These are phyloP conservation scores for Colletotrichum sp. DNA, from an alignment of 2,329 filamentous ascomycete genomes.

Conservation along the genomic window DNA sequence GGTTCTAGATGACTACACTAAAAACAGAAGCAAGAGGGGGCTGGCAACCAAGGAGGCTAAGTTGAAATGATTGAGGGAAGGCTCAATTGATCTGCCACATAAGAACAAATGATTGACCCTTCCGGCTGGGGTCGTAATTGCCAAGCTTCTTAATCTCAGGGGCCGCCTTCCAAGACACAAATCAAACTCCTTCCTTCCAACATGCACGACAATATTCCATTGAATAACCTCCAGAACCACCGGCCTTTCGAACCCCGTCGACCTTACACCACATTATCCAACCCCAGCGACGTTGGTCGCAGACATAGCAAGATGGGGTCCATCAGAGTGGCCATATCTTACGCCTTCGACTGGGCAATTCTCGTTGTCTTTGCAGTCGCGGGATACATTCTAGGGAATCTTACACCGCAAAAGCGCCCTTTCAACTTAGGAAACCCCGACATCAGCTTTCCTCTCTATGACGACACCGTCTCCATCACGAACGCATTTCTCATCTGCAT, in stretches of 20 bases:
- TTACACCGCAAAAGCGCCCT: conserved; percentile 62
- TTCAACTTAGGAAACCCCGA: conserved; percentile 68
- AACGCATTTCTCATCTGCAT: neutral
- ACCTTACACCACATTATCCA: neutral
- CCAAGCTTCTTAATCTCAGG: neutral
- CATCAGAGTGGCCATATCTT: conserved; percentile 51
- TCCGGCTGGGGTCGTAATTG: neutral
- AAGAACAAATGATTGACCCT: neutral
- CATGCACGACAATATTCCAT: neutral
- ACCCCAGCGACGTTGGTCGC: neutral
- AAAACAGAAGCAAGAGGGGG: neutral
- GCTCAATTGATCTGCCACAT: neutral
- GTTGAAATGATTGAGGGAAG: neutral
- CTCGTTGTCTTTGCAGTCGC: conserved; percentile 45
- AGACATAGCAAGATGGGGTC: neutral
- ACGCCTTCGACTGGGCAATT: conserved; percentile 63
- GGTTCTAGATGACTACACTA: neutral
- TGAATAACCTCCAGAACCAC: neutral
- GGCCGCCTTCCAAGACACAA: neutral
- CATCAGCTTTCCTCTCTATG: conserved; percentile 71
- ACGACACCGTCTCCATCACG: conserved; percentile 66
- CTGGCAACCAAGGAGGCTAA: neutral
- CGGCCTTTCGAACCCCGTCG: neutral
- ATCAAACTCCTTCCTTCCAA: neutral
- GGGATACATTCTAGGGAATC: conserved; percentile 55